Conservation (phyloP, 2,329 filamentous ascomycete species). For the Atkinsonella texensis region DNA sequence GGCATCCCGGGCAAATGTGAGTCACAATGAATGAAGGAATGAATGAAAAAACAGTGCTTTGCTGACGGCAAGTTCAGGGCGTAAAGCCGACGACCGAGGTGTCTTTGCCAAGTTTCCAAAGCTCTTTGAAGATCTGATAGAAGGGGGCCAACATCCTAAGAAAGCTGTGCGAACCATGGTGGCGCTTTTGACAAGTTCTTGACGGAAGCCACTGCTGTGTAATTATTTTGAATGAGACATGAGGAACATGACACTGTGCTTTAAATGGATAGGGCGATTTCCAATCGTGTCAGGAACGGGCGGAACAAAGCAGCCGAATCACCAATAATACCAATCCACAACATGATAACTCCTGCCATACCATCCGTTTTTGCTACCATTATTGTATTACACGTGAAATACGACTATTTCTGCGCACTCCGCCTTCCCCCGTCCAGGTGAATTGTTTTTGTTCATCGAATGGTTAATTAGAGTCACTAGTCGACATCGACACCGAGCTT, state of each 20-base stretch:
- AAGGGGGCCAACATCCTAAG: conserved; percentile 40
- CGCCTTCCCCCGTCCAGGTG: background rate
- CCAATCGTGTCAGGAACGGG: background rate
- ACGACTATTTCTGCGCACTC: background rate
- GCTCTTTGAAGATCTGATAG: conserved; percentile 48
- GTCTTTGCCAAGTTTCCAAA: conserved; percentile 44
- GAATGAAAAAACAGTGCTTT: background rate
- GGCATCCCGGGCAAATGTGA: conserved; percentile 52
- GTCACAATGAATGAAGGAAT: conserved; percentile 18
- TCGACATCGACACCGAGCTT: conserved; percentile 69
- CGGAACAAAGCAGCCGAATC: conserved; percentile 1
- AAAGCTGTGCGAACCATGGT: conserved; percentile 47
- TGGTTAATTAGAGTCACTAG: conserved; percentile 24
- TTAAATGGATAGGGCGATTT: background rate
- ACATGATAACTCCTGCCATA: background rate
- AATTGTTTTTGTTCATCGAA: background rate
- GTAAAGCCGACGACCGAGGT: conserved; percentile 42
- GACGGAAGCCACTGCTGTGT: conserved; percentile 6
- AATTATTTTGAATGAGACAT: conserved; percentile 9
- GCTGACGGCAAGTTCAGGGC: conserved; percentile 34
- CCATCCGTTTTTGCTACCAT: no score
- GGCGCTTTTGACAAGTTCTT: conserved; percentile 42
- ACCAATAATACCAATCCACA: conserved; percentile 5
- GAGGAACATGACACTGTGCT: conserved; percentile 3
- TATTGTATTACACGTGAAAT: background rate